Percentiles rank a stretch among this genome's conserved stretches.
Evolutionary conservation across 257 asterid genomes (phyloP).

Genomic region (Nyctanthes arbortristis): DNA sequence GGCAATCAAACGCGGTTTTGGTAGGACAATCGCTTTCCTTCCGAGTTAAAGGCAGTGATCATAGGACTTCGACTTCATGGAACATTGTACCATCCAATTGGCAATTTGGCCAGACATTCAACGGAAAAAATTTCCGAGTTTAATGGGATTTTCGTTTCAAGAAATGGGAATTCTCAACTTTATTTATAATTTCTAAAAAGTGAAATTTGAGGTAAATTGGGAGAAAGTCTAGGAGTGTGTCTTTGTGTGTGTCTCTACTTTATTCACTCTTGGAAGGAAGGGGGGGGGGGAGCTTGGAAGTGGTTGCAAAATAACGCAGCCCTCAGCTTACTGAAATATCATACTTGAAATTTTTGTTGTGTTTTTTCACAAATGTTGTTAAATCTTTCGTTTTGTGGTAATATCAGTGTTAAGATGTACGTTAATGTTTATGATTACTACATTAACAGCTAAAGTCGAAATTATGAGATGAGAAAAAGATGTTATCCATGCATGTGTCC

Average conservation of each 20-base stretch:
- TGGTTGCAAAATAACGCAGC: conserved; percentile 49
- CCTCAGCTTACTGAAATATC: conserved; percentile 41
- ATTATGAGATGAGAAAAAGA: too few relatives aligned
- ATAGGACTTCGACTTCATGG: conserved; percentile 55
- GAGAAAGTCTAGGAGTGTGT: conserved; percentile 27
- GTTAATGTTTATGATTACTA: too few relatives aligned
- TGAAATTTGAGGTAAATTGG: conserved; percentile 20
- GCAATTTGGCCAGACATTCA: conserved; percentile 79
- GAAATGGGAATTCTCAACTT: background rate
- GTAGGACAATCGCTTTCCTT: conserved; percentile 67
- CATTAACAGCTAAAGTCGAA: too few relatives aligned
- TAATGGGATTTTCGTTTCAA: conserved; percentile 6
- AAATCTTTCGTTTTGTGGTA: too few relatives aligned
- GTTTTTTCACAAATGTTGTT: too few relatives aligned
- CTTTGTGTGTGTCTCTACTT: conserved; percentile 26
- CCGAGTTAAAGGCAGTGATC: conserved; percentile 62
- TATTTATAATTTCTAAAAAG: conserved; percentile 7
- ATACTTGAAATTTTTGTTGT: background rate
- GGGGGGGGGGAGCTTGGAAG: conserved; percentile 43
- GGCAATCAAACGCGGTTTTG: conserved; percentile 54
- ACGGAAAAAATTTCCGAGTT: conserved; percentile 55
- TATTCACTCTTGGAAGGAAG: conserved; percentile 9
- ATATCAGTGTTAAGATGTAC: too few relatives aligned
- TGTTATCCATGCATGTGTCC: too few relatives aligned
- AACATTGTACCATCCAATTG: conserved; percentile 68